Conservation (phyloP, 2,329 filamentous ascomycete species). For the Talaromyces sp. region DNA sequence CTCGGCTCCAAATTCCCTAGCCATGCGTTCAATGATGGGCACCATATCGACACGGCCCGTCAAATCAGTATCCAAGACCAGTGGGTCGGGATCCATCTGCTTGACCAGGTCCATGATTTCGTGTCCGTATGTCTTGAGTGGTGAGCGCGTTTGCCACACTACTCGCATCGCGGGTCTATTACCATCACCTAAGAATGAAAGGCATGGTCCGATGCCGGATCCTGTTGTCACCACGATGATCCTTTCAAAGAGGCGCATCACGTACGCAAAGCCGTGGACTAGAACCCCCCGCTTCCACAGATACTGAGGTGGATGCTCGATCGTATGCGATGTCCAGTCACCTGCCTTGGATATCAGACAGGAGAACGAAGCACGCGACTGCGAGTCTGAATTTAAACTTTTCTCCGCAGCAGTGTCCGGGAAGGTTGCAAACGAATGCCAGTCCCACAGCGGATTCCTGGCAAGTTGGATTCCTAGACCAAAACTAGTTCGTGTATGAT, state of each 20-base stretch:
- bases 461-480: constrained; percentile 58
- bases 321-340: constrained; percentile 65
- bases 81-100: constrained; percentile 54
- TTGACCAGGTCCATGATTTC: constrained; percentile 54
- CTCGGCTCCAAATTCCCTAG: constrained; percentile 49
- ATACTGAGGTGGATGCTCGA: constrained; percentile 55
- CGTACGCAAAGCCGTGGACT: constrained; percentile 61
- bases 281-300: constrained; percentile 66
- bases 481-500: constrained; percentile 55
- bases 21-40: constrained; percentile 50
- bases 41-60: constrained; percentile 55
- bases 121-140: constrained; percentile 58
- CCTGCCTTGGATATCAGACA: constrained; percentile 67
- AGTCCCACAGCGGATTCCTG: constrained; percentile 60
- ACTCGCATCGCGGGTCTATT: constrained; percentile 49
- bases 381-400: constrained; percentile 29
- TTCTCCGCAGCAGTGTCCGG: constrained; percentile 43
- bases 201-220: constrained; percentile 65
- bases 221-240: constrained; percentile 66
- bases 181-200: constrained; percentile 55
- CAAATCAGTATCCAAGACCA: constrained; percentile 62
- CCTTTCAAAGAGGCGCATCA: constrained; percentile 60
- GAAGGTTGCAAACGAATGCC: constrained; percentile 72
- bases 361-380: constrained; percentile 46
- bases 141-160: constrained; percentile 63